Percentiles rank a stretch among this genome's conserved stretches.
Conservation (phyloP, 148 eudicot species). For the Dianthus caryophyllus region DNA sequence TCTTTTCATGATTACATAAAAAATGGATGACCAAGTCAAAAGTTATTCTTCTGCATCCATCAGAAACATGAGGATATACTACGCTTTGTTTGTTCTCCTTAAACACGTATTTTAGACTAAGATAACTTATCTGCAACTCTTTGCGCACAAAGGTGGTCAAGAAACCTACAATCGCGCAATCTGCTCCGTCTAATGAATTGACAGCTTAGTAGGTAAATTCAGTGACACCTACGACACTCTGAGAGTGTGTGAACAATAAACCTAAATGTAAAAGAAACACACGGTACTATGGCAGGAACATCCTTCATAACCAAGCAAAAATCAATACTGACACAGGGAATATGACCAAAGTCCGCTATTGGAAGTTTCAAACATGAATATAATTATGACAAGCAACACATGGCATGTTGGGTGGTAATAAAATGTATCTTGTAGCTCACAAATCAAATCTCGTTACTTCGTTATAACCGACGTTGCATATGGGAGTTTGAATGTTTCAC, state of each 20-base stretch:
- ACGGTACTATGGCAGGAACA: not conserved
- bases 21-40: not conserved
- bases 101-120: not conserved
- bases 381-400: not conserved
- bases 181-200: not conserved
- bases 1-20: not conserved
- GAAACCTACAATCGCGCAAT: not conserved
- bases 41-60: not conserved
- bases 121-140: not conserved
- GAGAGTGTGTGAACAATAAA: not conserved
- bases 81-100: conserved; percentile 2
- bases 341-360: not conserved
- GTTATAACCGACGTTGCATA: not conserved
- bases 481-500: not conserved
- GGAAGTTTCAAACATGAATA: not conserved
- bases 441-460: not conserved
- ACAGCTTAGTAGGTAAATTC: not conserved
- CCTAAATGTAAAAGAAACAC: not conserved
- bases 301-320: not conserved
- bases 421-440: not conserved
- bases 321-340: not conserved
- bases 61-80: not conserved
- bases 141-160: not conserved
- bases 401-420: not conserved
- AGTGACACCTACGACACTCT: not conserved